These are phyloP conservation scores for Tolypocladium nubicola DNA, from an alignment of 2,329 filamentous ascomycete genomes.

Conservation along the genomic window DNA sequence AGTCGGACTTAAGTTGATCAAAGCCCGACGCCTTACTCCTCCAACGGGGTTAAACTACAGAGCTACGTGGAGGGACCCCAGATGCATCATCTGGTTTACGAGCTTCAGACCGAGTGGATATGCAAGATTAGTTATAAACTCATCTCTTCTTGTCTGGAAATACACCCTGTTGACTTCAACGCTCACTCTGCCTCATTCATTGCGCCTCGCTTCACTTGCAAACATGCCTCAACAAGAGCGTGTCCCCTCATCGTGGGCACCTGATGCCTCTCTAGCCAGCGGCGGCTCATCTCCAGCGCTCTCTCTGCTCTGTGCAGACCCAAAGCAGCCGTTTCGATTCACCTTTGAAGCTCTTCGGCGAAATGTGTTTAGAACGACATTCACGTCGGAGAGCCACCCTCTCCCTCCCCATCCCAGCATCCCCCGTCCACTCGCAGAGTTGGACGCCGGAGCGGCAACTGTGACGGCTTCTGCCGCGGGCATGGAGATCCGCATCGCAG, in stretches of 20 bases:
- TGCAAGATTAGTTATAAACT: not conserved
- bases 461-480: not conserved
- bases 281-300: constrained; percentile 10
- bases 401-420: constrained; percentile 56
- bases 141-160: no score
- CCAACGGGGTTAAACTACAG: not conserved
- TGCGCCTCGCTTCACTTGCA: no score
- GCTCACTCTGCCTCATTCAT: no score
- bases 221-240: constrained; percentile 18
- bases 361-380: constrained; percentile 59
- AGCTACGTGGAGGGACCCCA: not conserved
- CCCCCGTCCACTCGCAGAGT: constrained; percentile 21
- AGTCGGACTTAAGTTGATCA: not conserved
- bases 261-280: constrained; percentile 15
- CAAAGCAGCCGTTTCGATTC: constrained; percentile 38
- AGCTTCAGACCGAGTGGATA: not conserved
- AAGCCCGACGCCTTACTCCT: not conserved
- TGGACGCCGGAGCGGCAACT: not conserved
- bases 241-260: constrained; percentile 15
- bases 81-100: not conserved
- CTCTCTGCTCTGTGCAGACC: constrained; percentile 11
- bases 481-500: not conserved
- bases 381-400: constrained; percentile 50
- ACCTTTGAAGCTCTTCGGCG: constrained; percentile 50
- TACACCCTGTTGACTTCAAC: no score